Percentiles rank a stretch among this genome's conserved stretches.
Evolutionary conservation across 805 yeast species (phyloP).

Genomic region (Candida arabinofermentans): DNA sequence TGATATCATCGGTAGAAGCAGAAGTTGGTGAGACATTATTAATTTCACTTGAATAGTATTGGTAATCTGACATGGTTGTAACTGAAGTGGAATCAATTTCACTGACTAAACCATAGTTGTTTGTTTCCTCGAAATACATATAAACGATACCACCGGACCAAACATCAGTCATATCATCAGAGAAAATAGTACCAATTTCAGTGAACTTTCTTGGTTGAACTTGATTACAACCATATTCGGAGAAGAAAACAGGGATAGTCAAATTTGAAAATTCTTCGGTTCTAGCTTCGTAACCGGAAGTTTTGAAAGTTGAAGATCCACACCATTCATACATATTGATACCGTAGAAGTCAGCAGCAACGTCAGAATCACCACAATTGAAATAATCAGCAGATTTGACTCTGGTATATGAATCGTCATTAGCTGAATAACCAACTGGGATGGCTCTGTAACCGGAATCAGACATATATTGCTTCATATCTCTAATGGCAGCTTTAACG

Average conservation of each 20-base stretch:
- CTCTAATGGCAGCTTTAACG: constrained; percentile 82
- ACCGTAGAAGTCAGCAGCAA: constrained; percentile 77
- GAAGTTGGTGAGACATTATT: constrained; percentile 49
- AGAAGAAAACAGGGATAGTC: constrained; percentile 72
- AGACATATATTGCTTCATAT: constrained; percentile 62
- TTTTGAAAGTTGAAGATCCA: constrained; percentile 53
- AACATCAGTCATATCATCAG: constrained; percentile 68
- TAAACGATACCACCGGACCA: constrained; percentile 92
- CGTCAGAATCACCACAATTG: constrained; percentile 65
- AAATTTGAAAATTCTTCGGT: constrained; percentile 61
- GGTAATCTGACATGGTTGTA: constrained; percentile 58
- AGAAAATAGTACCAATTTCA: constrained; percentile 64
- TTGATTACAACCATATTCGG: constrained; percentile 78
- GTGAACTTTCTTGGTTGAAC: constrained; percentile 68
- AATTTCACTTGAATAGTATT: constrained; percentile 59
- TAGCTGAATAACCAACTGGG: constrained; percentile 81
- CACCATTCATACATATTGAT: constrained; percentile 91
- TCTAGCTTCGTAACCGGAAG: constrained; percentile 64
- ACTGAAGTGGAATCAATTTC: constrained; percentile 44
- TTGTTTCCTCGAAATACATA: constrained; percentile 76
- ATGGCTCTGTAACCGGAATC: constrained; percentile 59
- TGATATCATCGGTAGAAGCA: constrained; percentile 36
- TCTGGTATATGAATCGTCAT: constrained; percentile 68
- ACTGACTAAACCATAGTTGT: constrained; percentile 70
- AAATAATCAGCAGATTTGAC: constrained; percentile 68